These are phyloP conservation scores for Pisolithus albus DNA, from an alignment of 768 basidiomycete species.

Conservation along the genomic window DNA sequence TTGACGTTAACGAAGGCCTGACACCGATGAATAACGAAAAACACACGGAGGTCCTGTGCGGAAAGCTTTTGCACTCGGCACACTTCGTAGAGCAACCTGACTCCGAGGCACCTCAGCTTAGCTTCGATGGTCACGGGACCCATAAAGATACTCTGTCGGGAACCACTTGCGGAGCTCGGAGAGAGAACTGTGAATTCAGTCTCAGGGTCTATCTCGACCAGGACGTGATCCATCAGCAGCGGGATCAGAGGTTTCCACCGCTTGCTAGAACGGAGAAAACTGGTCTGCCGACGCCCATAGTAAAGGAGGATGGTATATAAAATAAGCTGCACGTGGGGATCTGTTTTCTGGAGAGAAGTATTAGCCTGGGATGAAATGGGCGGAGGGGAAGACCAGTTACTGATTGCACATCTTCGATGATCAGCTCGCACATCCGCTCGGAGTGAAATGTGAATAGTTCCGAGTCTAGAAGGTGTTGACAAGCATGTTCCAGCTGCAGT, in stretches of 20 bases:
- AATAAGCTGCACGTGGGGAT: constrained; percentile 80
- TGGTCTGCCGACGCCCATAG: constrained; percentile 61
- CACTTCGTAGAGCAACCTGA: constrained; percentile 83
- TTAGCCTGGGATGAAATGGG: constrained; percentile 3
- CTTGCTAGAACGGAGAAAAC: constrained; percentile 71
- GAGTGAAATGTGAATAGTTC: constrained; percentile 90
- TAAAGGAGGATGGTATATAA: constrained; percentile 70
- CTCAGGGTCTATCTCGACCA: constrained; percentile 75
- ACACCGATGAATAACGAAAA: neutral
- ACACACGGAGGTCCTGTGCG: constrained; percentile 71
- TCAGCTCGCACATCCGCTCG: constrained; percentile 81
- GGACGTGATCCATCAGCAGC: constrained; percentile 76
- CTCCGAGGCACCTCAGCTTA: constrained; percentile 64
- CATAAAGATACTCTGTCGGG: constrained; percentile 35
- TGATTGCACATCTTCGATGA: constrained; percentile 60
- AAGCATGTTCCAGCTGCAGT: constrained; percentile 79
- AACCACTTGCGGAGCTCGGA: constrained; percentile 26
- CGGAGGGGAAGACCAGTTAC: constrained; percentile 35
- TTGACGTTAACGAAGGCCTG: constrained; percentile 5
- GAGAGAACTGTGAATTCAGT: constrained; percentile 54
- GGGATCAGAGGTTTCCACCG: constrained; percentile 82
- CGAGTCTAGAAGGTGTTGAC: constrained; percentile 66
- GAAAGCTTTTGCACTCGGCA: constrained; percentile 85
- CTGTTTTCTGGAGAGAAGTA: constrained; percentile 51
- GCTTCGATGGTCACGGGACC: constrained; percentile 72